Evolutionary conservation across 345 rosid species (phyloP).

Genomic region (Eucalyptus rudis): DNA sequence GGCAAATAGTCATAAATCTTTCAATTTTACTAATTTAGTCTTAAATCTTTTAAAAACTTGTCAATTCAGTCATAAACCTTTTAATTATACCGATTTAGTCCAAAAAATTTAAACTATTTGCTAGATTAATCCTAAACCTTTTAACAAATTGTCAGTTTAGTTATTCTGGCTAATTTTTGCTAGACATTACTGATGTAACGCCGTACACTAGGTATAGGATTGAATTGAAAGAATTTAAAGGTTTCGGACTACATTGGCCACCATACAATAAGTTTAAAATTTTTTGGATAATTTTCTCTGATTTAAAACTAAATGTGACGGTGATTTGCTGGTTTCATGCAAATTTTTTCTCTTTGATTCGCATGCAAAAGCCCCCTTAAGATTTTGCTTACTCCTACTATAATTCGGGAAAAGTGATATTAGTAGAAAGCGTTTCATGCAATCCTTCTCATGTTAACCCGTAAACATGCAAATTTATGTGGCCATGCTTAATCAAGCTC

Average conservation of each 20-base stretch:
- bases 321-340: background rate
- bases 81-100: rapidly evolving
- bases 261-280: rapidly evolving
- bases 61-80: rapidly evolving
- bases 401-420: background rate
- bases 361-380: background rate
- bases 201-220: no score
- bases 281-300: no score
- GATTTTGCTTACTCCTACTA: background rate
- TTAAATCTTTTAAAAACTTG: no score
- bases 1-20: no score
- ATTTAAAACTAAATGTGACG: background rate
- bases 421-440: background rate
- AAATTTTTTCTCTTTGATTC: background rate
- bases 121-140: no score
- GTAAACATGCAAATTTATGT: background rate
- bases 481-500: background rate
- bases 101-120: no score
- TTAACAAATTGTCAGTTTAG: rapidly evolving
- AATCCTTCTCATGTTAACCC: background rate
- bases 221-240: no score
- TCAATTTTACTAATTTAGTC: no score
- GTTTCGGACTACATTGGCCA: rapidly evolving
- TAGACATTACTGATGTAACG: rapidly evolving
- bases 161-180: no score